A percentile compares a stretch with the other conserved stretches of the same genome.
Conservation (phyloP, 1,284 basidiomycete genomes). For the Apiotrichum brassicae region DNA sequence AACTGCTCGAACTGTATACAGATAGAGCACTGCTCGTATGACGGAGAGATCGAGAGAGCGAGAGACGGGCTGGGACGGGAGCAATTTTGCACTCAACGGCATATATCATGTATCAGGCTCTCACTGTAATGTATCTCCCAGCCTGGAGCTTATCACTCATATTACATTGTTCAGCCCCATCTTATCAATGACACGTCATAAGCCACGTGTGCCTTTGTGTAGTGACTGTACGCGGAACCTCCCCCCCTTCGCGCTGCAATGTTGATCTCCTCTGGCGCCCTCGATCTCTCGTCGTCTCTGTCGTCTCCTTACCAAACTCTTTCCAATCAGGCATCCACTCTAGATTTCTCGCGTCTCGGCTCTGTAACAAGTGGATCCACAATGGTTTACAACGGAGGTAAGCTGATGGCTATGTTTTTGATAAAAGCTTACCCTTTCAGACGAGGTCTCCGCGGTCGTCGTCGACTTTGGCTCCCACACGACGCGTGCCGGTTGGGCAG, state of each 20-base stretch:
- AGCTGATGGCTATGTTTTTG: background rate
- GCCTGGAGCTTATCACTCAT: too few species aligned
- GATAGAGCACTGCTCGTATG: too few species aligned
- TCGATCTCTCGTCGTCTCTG: too few species aligned
- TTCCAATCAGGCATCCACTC: background rate
- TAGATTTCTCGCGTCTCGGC: too few species aligned
- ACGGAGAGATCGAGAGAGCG: too few species aligned
- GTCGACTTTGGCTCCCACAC: constrained; percentile 89
- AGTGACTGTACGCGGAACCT: background rate
- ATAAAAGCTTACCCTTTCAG: constrained; percentile 22
- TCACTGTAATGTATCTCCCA: too few species aligned
- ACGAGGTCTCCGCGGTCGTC: constrained; percentile 80
- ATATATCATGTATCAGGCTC: too few species aligned
- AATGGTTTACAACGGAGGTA: constrained; percentile 47
- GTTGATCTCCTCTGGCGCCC: background rate
- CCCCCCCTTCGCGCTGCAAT: background rate
- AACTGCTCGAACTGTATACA: too few species aligned
- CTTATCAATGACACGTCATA: constrained; percentile 5
- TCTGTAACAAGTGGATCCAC: constrained; percentile 3
- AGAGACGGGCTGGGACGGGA: too few species aligned
- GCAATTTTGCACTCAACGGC: too few species aligned
- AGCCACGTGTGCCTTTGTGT: background rate
- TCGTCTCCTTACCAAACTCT: background rate
- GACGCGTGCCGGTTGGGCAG: constrained; percentile 89
- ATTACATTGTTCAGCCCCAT: too few species aligned